These are phyloP conservation scores for Discostella pseudostelligera DNA, from an alignment of 108 stramenopile genomes.

Conservation along the genomic window DNA sequence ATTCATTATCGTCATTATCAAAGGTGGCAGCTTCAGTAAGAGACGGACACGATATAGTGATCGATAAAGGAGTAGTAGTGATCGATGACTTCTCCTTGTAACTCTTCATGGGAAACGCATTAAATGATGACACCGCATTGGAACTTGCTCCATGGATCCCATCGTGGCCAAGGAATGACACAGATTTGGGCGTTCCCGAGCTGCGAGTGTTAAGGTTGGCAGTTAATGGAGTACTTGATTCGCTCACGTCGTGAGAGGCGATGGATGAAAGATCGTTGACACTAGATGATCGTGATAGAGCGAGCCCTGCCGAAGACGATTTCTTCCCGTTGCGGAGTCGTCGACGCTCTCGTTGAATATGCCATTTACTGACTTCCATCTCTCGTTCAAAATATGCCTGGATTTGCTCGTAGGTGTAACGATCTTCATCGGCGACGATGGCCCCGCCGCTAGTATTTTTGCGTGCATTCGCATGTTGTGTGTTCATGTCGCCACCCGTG, in stretches of 20 bases:
- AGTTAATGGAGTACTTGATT: conserved; percentile 12
- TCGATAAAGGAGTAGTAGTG: too few relatives aligned
- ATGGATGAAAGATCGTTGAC: conserved; percentile 15
- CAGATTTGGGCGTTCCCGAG: conserved; percentile 15
- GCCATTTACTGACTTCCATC: conserved; percentile 18
- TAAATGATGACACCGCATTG: too few relatives aligned
- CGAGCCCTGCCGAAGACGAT: not conserved
- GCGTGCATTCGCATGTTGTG: too few relatives aligned
- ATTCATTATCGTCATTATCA: not conserved
- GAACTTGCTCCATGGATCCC: not conserved
- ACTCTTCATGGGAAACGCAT: too few relatives aligned
- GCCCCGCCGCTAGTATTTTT: not conserved
- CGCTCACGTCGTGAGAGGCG: not conserved
- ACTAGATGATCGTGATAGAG: conserved; percentile 13
- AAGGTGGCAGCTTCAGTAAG: not conserved
- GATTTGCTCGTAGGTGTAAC: conserved; percentile 2
- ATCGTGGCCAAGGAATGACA: conserved; percentile 5
- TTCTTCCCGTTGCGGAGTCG: conserved; percentile 10
- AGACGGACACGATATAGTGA: not conserved
- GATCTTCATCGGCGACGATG: conserved; percentile 10
- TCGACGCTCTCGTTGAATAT: conserved; percentile 22
- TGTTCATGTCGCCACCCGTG: not conserved
- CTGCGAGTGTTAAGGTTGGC: conserved; percentile 6
- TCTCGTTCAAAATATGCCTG: not conserved
- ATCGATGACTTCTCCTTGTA: too few relatives aligned